Evolutionary conservation across 78 protist genomes (phyloP).

Genomic region (Speleostelium caveatum): DNA sequence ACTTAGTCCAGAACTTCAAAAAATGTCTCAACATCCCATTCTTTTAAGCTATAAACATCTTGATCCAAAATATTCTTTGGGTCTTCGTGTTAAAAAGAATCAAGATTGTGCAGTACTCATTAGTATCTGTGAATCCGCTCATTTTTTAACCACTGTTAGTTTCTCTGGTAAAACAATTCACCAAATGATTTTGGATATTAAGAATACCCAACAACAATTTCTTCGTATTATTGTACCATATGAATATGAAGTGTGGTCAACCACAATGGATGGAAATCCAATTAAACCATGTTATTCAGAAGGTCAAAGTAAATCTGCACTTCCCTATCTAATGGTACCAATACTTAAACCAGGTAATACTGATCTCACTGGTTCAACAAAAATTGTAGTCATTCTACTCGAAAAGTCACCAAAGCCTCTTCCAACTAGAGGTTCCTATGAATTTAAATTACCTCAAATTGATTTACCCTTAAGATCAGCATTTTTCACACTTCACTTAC

Average conservation of each 20-base stretch:
- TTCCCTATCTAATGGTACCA: slow-evolving; percentile 37
- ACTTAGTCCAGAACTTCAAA: slow-evolving; percentile 1
- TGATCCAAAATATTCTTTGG: slow-evolving; percentile 17
- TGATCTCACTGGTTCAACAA: background rate
- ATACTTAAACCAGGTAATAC: slow-evolving; percentile 40
- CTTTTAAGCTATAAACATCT: slow-evolving; percentile 39
- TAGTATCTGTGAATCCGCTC: slow-evolving; percentile 35
- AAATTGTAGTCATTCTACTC: slow-evolving; percentile 43
- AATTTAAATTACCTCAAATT: slow-evolving; percentile 46
- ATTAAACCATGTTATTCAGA: slow-evolving; percentile 13
- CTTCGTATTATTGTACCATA: slow-evolving; percentile 23
- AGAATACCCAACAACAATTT: slow-evolving; percentile 64
- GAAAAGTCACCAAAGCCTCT: background rate
- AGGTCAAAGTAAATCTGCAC: too few relatives aligned
- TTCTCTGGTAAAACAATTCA: slow-evolving; percentile 50
- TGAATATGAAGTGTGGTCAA: slow-evolving; percentile 46
- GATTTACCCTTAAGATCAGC: slow-evolving; percentile 59
- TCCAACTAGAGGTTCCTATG: background rate
- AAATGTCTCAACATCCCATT: slow-evolving; percentile 31
- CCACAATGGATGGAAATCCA: slow-evolving; percentile 56
- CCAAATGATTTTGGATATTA: slow-evolving; percentile 21
- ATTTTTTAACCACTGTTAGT: slow-evolving; percentile 25
- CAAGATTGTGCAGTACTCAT: slow-evolving; percentile 45
- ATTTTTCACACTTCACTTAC: slow-evolving; percentile 26
- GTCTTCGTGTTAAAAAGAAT: slow-evolving; percentile 50